Conservation (phyloP, 768 basidiomycete genomes). For the Xanthoconium purpureum region DNA sequence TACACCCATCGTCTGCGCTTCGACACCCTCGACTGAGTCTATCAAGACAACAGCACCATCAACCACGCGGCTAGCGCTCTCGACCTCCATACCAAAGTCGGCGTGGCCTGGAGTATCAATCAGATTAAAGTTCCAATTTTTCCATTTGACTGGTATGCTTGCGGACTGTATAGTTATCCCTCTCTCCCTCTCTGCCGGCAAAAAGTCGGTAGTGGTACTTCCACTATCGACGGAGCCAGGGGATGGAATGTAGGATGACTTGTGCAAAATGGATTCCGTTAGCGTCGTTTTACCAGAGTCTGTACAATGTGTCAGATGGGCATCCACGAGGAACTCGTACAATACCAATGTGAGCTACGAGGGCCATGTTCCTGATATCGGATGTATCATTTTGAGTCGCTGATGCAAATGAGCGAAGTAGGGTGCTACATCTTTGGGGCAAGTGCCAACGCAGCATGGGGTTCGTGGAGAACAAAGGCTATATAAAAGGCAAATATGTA, state of each 20-base stretch:
- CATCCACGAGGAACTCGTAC: background rate
- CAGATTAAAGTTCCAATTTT: constrained; percentile 79
- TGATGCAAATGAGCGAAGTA: constrained; percentile 23
- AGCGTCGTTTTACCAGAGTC: constrained; percentile 90
- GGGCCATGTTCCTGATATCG: constrained; percentile 70
- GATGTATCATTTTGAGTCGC: constrained; percentile 32
- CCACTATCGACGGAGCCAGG: constrained; percentile 87
- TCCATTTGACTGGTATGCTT: constrained; percentile 86
- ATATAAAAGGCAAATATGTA: constrained; percentile 15
- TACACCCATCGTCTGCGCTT: constrained; percentile 86
- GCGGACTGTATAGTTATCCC: constrained; percentile 93
- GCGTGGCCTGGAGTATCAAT: constrained; percentile 92
- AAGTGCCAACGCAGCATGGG: constrained; percentile 24
- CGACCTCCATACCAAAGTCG: constrained; percentile 96
- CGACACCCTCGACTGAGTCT: constrained; percentile 89
- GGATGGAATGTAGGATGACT: constrained; percentile 65
- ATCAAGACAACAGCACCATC: constrained; percentile 87
- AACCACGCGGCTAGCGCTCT: constrained; percentile 86
- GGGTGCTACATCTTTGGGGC: constrained; percentile 10
- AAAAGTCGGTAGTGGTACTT: constrained; percentile 86
- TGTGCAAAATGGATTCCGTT: constrained; percentile 81
- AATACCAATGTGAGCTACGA: constrained; percentile 85
- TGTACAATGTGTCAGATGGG: constrained; percentile 29
- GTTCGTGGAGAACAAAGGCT: background rate
- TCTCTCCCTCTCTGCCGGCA: constrained; percentile 85